Evolutionary conservation across 495 filamentous ascomycete genomes (phyloP).

Genomic region (Neurospora sp.): DNA sequence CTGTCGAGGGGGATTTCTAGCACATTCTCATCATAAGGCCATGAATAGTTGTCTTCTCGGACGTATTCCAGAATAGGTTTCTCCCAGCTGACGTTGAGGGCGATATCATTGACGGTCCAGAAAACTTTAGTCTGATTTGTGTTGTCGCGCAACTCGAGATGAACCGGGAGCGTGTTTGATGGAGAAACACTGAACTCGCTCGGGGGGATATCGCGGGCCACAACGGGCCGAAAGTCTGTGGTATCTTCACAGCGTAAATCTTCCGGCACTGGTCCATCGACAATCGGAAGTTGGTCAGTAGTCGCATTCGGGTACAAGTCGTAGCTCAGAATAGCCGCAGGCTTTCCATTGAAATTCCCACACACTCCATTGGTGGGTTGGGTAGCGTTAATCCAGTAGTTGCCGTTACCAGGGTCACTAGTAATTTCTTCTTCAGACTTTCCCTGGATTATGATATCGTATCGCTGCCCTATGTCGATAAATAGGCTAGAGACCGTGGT

Average conservation of each 20-base stretch:
- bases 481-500: conserved; percentile 27
- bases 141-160: not conserved
- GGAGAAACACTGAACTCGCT: not conserved
- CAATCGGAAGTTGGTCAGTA: conserved; percentile 1
- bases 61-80: conserved; percentile 31
- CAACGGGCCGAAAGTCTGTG: conserved; percentile 3
- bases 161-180: not conserved
- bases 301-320: conserved; percentile 2
- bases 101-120: conserved; percentile 24
- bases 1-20: conserved; percentile 24
- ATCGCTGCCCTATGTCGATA: conserved; percentile 55
- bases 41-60: conserved; percentile 22
- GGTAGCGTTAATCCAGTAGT: conserved; percentile 34
- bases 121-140: conserved; percentile 1
- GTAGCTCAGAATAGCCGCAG: conserved; percentile 11
- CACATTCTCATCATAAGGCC: conserved; percentile 22
- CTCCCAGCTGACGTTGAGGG: conserved; percentile 26
- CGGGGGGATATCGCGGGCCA: not conserved
- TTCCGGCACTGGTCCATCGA: conserved; percentile 1
- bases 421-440: conserved; percentile 17
- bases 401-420: conserved; percentile 27
- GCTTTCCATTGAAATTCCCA: not conserved
- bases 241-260: conserved; percentile 7
- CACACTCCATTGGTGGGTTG: not conserved
- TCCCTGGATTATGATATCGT: conserved; percentile 51